phyloP scores from a whole-genome alignment of 768 basidiomycete species.

The Hygrocybe punicea region DNA sequence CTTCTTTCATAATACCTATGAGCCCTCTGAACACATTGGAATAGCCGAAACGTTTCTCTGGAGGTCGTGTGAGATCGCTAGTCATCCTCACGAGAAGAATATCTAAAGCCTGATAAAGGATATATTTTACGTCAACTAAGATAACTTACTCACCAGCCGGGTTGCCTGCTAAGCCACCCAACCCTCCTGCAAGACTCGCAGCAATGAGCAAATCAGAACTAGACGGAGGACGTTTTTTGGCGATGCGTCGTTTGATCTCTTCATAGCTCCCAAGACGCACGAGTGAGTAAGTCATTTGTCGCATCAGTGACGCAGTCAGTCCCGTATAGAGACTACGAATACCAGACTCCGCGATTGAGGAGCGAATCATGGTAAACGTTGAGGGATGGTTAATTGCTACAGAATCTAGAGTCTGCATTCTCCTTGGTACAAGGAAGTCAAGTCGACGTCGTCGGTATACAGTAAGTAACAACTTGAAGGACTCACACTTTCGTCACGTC shows the following conservation, averaged over 20 bases:
- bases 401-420: conserved; percentile 72
- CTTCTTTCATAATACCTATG: conserved; percentile 57
- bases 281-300: conserved; percentile 90
- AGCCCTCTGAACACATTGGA: conserved; percentile 75
- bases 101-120: conserved; percentile 39
- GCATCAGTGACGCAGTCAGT: conserved; percentile 74
- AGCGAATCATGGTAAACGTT: conserved; percentile 59
- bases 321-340: conserved; percentile 76
- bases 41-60: conserved; percentile 73
- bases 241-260: conserved; percentile 59
- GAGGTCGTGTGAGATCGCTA: conserved; percentile 73
- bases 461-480: background rate
- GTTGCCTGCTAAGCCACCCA: conserved; percentile 83
- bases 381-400: conserved; percentile 50
- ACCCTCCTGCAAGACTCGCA: conserved; percentile 69
- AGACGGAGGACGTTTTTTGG: conserved; percentile 50
- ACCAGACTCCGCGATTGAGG: conserved; percentile 65
- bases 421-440: conserved; percentile 39
- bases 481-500: conserved; percentile 83
- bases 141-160: conserved; percentile 55
- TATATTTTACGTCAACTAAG: background rate
- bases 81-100: conserved; percentile 84
- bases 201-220: conserved; percentile 55
- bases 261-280: conserved; percentile 84
- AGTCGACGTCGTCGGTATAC: background rate